Percentiles rank a stretch among this genome's conserved stretches.
Conservation (phyloP, 2,329 filamentous ascomycete species). For the Ophiocordyceps camponoti-saundersi region DNA sequence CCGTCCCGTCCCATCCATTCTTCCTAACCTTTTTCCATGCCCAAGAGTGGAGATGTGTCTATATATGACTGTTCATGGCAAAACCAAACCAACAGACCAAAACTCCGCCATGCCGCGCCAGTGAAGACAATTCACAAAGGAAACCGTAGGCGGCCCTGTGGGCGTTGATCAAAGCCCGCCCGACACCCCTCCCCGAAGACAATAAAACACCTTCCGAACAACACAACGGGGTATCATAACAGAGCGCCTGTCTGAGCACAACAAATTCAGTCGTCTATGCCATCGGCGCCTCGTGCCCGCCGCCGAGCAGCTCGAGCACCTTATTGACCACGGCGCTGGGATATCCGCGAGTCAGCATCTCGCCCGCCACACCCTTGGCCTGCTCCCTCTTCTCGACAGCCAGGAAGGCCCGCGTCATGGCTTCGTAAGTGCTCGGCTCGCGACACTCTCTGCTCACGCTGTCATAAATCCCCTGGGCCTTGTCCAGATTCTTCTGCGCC, state of each 20-base stretch:
- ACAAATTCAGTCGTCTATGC: conserved; percentile 6
- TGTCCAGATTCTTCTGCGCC: conserved; percentile 60
- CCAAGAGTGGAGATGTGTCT: conserved; percentile 34
- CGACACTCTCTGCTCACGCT: conserved; percentile 61
- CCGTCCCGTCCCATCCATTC: not conserved
- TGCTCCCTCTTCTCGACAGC: conserved; percentile 62
- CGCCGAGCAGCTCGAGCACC: conserved; percentile 75
- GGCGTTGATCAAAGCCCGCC: not conserved
- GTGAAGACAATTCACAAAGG: not conserved
- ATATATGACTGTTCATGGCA: conserved; percentile 9
- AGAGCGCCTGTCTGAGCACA: conserved; percentile 3
- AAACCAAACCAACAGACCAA: conserved; percentile 5
- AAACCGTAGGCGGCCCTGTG: not conserved
- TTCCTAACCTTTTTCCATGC: conserved; percentile 13
- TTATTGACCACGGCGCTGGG: conserved; percentile 84
- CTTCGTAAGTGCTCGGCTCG: conserved; percentile 96
- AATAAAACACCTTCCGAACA: conserved; percentile 2
- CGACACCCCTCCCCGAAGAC: conserved; percentile 3
- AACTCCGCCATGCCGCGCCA: conserved; percentile 4
- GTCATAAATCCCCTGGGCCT: conserved; percentile 65
- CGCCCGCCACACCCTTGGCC: conserved; percentile 65
- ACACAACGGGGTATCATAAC: conserved; percentile 10
- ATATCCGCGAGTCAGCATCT: conserved; percentile 84
- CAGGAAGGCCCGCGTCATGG: conserved; percentile 89
- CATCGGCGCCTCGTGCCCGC: conserved; percentile 22